Evolutionary conservation across 129 eudicot species (phyloP), one percentile per base, ranked within the genome.

Genomic region (Sambucus nigra): DNA sequence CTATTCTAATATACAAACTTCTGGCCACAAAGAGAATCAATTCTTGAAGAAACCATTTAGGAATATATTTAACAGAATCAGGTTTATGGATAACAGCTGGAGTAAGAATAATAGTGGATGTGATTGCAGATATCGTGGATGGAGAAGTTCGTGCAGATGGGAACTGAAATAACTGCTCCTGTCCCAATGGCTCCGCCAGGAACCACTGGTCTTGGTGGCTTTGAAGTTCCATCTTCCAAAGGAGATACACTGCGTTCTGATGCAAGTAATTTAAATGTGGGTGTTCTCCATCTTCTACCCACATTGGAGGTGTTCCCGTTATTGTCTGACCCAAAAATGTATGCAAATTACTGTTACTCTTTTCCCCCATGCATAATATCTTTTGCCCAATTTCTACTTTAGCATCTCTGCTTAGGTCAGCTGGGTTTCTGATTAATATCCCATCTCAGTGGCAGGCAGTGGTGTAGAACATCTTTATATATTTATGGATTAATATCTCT

Each of bases 171-270:
- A 20, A 82, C 89, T n/a, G 95, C 95, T 61, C 99, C 99, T 39
- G 94, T 91, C 67, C 99, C 99, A 31, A 82, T 68, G 95, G 76
- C 80, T 70, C 72, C 94, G 33, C 84, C 94, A 35, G 80, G 73
- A 69, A 91, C 95, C 39, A 91, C 94, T 65, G 99, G 99, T 31
- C 87, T 91, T 67, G 99, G 99, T 47, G 99, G 99, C 58, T 86
- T 86, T 72, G 99, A 86, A 56, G 95, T 82, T 53, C 99, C 99
- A 33, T 91, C 82, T 19, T 91, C 99, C 42, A 82, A 49, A 77
- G 95, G 95, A 55, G 84, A 79, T 55, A 49, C 76, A 15, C 69
- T 91, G 42, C 89, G 99, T 16, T 67, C 71, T 31, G 99, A 91
- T 75, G 91, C 94, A 55, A 91, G 99, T 68, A 77, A 82, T 66